phyloP scores from a whole-genome alignment of 2,329 filamentous ascomycete species.

The Penicillium crustosum region DNA sequence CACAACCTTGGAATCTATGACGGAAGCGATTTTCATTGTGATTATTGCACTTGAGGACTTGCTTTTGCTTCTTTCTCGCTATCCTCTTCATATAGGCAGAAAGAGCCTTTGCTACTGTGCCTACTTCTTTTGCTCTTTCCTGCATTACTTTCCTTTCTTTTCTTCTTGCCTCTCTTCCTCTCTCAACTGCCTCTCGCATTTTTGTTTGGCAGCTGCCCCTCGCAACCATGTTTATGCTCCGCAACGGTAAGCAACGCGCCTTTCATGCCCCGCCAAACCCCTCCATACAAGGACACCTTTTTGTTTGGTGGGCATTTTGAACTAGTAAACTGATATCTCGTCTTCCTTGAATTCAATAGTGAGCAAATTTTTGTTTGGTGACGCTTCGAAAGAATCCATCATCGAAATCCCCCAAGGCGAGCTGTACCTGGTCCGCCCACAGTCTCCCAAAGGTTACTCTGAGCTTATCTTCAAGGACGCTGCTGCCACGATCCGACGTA shows the following conservation, averaged over 20 bases:
- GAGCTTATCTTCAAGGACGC: slow-evolving; percentile 99
- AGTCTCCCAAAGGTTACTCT: slow-evolving; percentile 95
- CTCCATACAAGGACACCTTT: slow-evolving; percentile 18
- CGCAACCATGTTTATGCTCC: slow-evolving; percentile 57
- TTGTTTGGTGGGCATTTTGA: neutral
- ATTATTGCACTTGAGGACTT: slow-evolving; percentile 5
- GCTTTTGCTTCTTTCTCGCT: neutral
- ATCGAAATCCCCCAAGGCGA: slow-evolving; percentile 94
- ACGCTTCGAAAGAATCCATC: slow-evolving; percentile 85
- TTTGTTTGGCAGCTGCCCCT: slow-evolving; percentile 28
- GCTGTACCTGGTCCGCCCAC: slow-evolving; percentile 92
- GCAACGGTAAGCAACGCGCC: slow-evolving; percentile 50
- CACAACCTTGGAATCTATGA: slow-evolving; percentile 18
- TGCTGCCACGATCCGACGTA: slow-evolving; percentile 84
- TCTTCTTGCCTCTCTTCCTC: slow-evolving; percentile 1
- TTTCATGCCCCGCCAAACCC: slow-evolving; percentile 28
- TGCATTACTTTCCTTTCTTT: slow-evolving; percentile 4
- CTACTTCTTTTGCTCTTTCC: slow-evolving; percentile 2
- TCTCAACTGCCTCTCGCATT: neutral
- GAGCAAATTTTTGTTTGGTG: slow-evolving; percentile 88
- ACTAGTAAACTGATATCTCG: slow-evolving; percentile 5
- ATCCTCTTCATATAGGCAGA: slow-evolving; percentile 1
- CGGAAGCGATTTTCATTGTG: slow-evolving; percentile 20
- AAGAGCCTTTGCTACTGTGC: slow-evolving; percentile 1
- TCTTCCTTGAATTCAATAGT: slow-evolving; percentile 52